Conservation (phyloP, 2,329 filamentous ascomycete genomes). For the Stemphylium lycopersici region DNA sequence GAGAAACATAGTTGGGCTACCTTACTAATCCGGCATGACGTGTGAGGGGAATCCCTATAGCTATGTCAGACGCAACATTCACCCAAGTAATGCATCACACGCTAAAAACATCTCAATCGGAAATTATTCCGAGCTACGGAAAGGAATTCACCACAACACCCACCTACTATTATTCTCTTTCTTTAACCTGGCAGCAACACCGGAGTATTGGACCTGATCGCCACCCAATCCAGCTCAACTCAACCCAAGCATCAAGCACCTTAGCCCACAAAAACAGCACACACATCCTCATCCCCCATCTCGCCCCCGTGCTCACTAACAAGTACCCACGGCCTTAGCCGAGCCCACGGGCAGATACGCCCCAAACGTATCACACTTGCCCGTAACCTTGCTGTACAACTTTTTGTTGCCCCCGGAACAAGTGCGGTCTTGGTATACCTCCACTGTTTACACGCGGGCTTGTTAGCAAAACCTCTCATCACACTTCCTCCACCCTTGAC, state of each 20-base stretch:
- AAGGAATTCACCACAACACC: neutral
- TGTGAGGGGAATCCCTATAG: too few species aligned
- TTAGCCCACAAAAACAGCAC: neutral
- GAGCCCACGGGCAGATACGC: slow-evolving; percentile 12
- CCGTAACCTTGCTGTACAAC: slow-evolving; percentile 6
- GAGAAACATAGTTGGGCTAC: too few species aligned
- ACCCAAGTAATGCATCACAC: too few species aligned
- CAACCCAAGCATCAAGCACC: too few species aligned
- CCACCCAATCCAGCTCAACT: neutral
- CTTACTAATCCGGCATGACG: too few species aligned
- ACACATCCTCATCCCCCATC: neutral
- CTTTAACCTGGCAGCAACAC: neutral
- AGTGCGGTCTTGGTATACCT: slow-evolving; percentile 7
- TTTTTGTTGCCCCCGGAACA: slow-evolving; percentile 8
- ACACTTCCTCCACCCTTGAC: too few species aligned
- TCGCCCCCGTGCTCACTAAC: neutral
- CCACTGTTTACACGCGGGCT: slow-evolving; percentile 1
- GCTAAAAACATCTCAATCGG: too few species aligned
- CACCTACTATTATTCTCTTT: neutral
- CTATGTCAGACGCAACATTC: too few species aligned
- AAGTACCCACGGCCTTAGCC: slow-evolving; percentile 20
- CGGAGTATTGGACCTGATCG: slow-evolving; percentile 17
- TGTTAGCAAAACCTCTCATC: neutral
- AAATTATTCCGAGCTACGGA: too few species aligned
- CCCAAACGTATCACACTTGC: slow-evolving; percentile 18